phyloP scores from a whole-genome alignment of 208 protist species.

The Herpetomonas tarakana region DNA sequence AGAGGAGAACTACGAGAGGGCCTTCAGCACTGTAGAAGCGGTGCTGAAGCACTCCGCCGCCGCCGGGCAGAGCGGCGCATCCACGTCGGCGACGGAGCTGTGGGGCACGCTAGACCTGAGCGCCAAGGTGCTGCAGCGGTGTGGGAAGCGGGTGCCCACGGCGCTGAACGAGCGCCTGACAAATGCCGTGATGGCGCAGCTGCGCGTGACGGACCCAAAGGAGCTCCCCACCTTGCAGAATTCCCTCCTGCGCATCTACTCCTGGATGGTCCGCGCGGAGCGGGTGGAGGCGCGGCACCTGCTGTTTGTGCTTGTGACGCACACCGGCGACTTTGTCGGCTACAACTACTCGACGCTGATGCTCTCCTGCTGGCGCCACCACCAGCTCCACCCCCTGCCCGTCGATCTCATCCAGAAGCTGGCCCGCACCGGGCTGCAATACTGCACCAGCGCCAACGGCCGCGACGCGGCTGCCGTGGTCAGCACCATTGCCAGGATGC shows the following conservation, averaged over 20 bases:
- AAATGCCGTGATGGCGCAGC: slow-evolving; percentile 27
- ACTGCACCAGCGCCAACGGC: slow-evolving; percentile 34
- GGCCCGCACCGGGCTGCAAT: slow-evolving; percentile 38
- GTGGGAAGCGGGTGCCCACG: slow-evolving; percentile 54
- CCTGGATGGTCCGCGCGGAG: slow-evolving; percentile 78
- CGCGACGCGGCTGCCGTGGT: slow-evolving; percentile 51
- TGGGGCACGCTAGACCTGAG: slow-evolving; percentile 35
- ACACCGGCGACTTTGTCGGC: slow-evolving; percentile 39
- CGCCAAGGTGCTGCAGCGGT: slow-evolving; percentile 74
- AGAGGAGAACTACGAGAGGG: slow-evolving; percentile 77
- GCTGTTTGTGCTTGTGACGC: slow-evolving; percentile 52
- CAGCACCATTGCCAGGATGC: slow-evolving; percentile 39
- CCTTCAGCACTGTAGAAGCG: slow-evolving; percentile 47
- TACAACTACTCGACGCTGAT: slow-evolving; percentile 57
- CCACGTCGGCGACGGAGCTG: background rate
- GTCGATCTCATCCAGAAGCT: slow-evolving; percentile 52
- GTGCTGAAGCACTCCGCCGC: slow-evolving; percentile 27
- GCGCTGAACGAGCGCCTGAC: slow-evolving; percentile 55
- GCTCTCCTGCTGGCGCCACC: slow-evolving; percentile 50
- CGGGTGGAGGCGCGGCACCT: slow-evolving; percentile 45
- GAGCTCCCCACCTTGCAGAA: slow-evolving; percentile 29
- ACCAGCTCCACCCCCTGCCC: slow-evolving; percentile 50
- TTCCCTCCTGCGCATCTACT: slow-evolving; percentile 61
- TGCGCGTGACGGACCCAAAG: slow-evolving; percentile 29
- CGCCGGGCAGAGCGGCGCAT: background rate